Base-by-base conservation (phyloP, 2,329 filamentous ascomycete genomes). In the Tolypocladium endophyticum region DNA sequence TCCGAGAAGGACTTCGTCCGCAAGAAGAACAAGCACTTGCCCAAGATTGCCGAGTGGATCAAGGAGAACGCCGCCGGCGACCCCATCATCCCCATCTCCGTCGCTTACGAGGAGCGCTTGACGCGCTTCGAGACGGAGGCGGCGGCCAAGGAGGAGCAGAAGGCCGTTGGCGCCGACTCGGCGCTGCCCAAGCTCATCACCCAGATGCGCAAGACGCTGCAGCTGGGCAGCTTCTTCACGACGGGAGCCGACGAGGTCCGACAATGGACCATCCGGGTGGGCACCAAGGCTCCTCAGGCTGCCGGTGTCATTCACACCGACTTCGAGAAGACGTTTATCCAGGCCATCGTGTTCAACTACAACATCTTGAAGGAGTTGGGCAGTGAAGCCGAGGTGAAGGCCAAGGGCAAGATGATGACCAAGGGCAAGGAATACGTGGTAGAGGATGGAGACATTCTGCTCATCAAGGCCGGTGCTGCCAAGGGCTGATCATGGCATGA, bases 291-390 rank as follows among this genome's bases (percentile, higher is more conserved):
- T n/a, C 94, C 94, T 23, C 89, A 95, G 71, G 94, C 94, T 55
- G 94, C 94, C 43, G 94, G 94, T 82, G 94, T 99, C 64, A 99
- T 99, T 67, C 94, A 99, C 78, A 90, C 88, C 66, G 94, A 99
- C 74, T 97, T 99, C 66, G 94, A 99, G 77, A 99, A 99, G 87
- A 99, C 95, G 0, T 99, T 99, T 73, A 99, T 99, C 69, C 95
- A 99, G 78, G 89, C 83, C 64, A 83, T 99, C 64, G 92, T 97
- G 36, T 97, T 96, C 79, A 97, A 96, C 79, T 99, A 86, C 77
- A 80, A 73, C 33, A 77, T 82, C 2, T 79, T 99, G 58, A 91
- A 88, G 78, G 94, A 97, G 76, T 79, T 89, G 56, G 93, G 93
- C 58, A 91, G 96, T 65, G 94, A 99, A 79, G 80, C 86, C 30